Evolutionary conservation across 306 rosid species (phyloP), one percentile per base, ranked within the genome.

Genomic region (Malus orientalis): DNA sequence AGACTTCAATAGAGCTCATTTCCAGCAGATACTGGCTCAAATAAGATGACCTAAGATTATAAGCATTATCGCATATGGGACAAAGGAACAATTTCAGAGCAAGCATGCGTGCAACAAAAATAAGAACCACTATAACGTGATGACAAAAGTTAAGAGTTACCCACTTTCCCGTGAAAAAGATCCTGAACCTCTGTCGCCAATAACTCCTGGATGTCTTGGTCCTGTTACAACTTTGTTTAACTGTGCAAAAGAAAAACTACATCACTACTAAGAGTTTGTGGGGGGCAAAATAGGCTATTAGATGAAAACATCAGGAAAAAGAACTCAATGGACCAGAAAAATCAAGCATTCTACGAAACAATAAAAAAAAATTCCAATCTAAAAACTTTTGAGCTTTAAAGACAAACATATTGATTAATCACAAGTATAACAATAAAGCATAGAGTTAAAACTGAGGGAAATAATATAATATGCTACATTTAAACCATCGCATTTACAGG

Each of bases 191-290:
- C 98, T 88, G 19, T 94, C 98, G 66, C 98, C 98, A 69, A 94
- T 94, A 77, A 94, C 93, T 67, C 98, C 98, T 11, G 95, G 86
- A 63, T 83, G 90, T 79, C 88, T 94, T 67, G 98, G 98, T 74
- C 98, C 98, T n/a, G 91, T 90, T 23, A 94, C 98, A 58, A 70
- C 85, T 86, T 92, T 94, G 96, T 94, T 90, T 90, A 94, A 84
- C 98, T 94, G 88, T 29, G 12, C 11, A 55, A 80, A 54, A 73
- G 76, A 79, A 81, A 58, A 55, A 62, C 53, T 78, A 76, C 27
- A 58, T 78, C 47, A 69, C 51, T 18, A 69, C 45, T 59, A 25
- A 22, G 27, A 53, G 25, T 30, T 23, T 5, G 54, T 12, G 8
- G 11, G 54, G 40, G 0, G 27, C 23, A 0, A 16, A 38, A 14